Conservation (phyloP, 805 yeast genomes). For the Cyberlindnera misumaiensis region DNA sequence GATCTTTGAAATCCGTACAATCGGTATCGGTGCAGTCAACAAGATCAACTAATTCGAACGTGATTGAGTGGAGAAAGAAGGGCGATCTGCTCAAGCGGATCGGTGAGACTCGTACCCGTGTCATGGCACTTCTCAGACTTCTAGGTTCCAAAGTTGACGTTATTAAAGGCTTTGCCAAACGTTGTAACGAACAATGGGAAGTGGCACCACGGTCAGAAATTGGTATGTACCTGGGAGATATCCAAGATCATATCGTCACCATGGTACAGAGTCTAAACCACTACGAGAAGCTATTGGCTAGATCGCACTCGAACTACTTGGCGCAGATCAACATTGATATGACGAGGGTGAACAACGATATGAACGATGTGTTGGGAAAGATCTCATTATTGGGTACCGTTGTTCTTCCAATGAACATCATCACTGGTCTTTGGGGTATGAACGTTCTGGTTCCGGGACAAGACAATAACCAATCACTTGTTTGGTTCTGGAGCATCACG, state of each 20-base stretch:
- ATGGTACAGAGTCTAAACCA: conserved; percentile 95
- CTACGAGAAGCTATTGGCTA: conserved; percentile 85
- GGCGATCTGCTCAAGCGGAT: conserved; percentile 93
- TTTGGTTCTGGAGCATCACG: conserved; percentile 58
- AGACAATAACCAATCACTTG: conserved; percentile 40
- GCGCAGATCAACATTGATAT: conserved; percentile 97
- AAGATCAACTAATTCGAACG: conserved; percentile 30
- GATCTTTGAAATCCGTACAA: conserved; percentile 17
- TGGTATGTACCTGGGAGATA: conserved; percentile 92
- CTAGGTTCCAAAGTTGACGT: conserved; percentile 95
- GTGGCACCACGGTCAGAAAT: conserved; percentile 78
- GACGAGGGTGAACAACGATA: conserved; percentile 95
- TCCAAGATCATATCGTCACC: conserved; percentile 95
- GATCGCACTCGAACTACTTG: conserved; percentile 92
- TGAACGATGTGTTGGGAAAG: conserved; percentile 92
- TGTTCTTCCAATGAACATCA: conserved; percentile 88
- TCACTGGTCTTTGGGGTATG: conserved; percentile 99
- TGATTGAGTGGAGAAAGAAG: conserved; percentile 78
- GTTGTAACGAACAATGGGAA: conserved; percentile 82
- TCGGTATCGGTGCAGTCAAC: conserved; percentile 25
- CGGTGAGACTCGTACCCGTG: conserved; percentile 92
- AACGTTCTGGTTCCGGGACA: conserved; percentile 96
- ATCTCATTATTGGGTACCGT: conserved; percentile 92
- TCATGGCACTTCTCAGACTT: conserved; percentile 81
- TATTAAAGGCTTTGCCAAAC: conserved; percentile 89